phyloP scores from a whole-genome alignment of 306 rosid species.

The Albizia julibrissin region DNA sequence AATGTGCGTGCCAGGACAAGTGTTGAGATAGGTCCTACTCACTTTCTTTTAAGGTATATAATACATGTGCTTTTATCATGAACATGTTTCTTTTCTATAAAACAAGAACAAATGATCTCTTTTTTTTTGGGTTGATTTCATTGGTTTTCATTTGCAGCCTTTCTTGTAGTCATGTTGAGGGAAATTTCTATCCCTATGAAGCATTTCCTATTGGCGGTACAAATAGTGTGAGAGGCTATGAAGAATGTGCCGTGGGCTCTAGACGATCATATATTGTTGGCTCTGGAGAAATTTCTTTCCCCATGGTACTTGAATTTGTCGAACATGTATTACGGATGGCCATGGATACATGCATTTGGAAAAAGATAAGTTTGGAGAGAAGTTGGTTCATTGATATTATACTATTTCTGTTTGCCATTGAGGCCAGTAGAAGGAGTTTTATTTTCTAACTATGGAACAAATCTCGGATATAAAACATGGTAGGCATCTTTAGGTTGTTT shows the following conservation, averaged over 20 bases:
- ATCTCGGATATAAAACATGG: conserved; percentile 94
- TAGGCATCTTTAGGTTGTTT: conserved; percentile 43
- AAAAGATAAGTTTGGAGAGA: background rate
- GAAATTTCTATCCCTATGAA: conserved; percentile 91
- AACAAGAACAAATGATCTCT: conserved; percentile 26
- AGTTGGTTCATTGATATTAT: conserved; percentile 22
- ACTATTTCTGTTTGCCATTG: conserved; percentile 50
- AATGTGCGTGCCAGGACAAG: conserved; percentile 83
- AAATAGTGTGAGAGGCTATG: conserved; percentile 95
- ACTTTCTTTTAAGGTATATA: conserved; percentile 70
- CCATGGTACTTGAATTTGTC: conserved; percentile 57
- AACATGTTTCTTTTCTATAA: conserved; percentile 26
- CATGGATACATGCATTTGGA: conserved; percentile 13
- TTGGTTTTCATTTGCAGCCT: conserved; percentile 63
- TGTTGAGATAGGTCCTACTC: conserved; percentile 72
- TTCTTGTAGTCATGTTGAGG: conserved; percentile 89
- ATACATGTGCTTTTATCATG: background rate
- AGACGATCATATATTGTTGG: conserved; percentile 91
- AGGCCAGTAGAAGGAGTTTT: conserved; percentile 87
- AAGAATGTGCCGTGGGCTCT: conserved; percentile 98
- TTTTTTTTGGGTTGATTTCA: conserved; percentile 32
- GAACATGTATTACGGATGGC: conserved; percentile 16
- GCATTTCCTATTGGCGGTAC: conserved; percentile 98
- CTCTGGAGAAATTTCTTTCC: conserved; percentile 95
- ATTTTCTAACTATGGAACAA: conserved; percentile 92